Conservation (phyloP, 2,329 filamentous ascomycete species). For the Penicillium sp. region DNA sequence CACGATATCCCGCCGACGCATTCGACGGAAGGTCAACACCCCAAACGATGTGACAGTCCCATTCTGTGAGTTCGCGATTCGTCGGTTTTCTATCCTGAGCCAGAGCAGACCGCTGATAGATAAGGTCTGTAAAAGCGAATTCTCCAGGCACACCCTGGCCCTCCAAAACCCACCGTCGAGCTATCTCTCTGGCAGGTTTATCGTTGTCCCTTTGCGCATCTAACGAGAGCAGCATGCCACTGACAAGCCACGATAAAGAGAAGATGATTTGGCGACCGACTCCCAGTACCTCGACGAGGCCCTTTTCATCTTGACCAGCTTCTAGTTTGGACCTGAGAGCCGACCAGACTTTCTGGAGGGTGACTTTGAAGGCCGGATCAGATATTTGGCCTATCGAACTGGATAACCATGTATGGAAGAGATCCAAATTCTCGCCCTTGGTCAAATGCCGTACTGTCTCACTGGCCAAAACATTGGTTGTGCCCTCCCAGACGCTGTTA, state of each 20-base stretch:
- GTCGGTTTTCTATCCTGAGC: neutral
- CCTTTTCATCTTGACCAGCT: constrained; percentile 6
- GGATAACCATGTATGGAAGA: constrained; percentile 45
- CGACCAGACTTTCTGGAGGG: constrained; percentile 9
- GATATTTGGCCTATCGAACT: constrained; percentile 42
- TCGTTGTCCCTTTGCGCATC: constrained; percentile 41
- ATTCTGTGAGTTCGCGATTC: constrained; percentile 21
- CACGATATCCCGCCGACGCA: constrained; percentile 14
- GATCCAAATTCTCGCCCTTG: constrained; percentile 16
- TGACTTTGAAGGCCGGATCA: constrained; percentile 11
- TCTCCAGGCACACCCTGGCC: constrained; percentile 32
- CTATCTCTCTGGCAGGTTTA: constrained; percentile 36
- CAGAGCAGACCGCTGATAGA: constrained; percentile 13
- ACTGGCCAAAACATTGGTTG: constrained; percentile 66
- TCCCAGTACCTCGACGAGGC: constrained; percentile 22
- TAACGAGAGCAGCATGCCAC: constrained; percentile 38
- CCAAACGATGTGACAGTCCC: constrained; percentile 38
- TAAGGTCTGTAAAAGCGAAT: constrained; percentile 29
- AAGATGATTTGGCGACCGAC: constrained; percentile 36
- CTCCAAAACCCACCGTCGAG: constrained; percentile 39
- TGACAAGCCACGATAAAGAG: constrained; percentile 40
- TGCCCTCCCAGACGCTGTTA: constrained; percentile 67
- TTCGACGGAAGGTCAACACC: constrained; percentile 29
- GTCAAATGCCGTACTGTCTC: constrained; percentile 46
- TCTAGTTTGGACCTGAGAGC: constrained; percentile 6